These are phyloP conservation scores for Geotrichum ghanense DNA, from an alignment of 805 yeast species.

Conservation along the genomic window DNA sequence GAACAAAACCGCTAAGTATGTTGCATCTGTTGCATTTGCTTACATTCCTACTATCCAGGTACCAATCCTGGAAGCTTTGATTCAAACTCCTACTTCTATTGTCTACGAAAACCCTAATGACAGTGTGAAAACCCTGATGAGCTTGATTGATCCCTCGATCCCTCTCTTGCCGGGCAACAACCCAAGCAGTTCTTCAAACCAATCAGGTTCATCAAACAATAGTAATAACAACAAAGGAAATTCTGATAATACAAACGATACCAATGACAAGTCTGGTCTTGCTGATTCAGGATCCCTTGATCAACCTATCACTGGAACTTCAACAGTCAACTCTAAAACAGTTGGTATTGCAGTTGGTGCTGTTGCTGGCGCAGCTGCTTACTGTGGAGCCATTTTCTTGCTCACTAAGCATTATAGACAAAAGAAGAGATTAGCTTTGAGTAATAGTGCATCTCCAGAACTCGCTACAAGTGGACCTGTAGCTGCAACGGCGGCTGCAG, in stretches of 20 bases:
- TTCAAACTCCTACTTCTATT: slow-evolving; percentile 41
- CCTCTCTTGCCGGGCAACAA: slow-evolving; percentile 29
- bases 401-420: slow-evolving; percentile 38
- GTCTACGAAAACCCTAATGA: slow-evolving; percentile 50
- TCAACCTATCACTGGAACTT: slow-evolving; percentile 15
- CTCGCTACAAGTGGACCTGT: slow-evolving; percentile 1
- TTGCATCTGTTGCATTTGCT: slow-evolving; percentile 81
- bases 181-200: slow-evolving; percentile 8
- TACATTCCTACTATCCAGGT: slow-evolving; percentile 58
- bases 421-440: slow-evolving; percentile 14
- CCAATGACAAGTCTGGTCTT: slow-evolving; percentile 18
- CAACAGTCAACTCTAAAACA: slow-evolving; percentile 34
- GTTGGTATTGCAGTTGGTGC: slow-evolving; percentile 80
- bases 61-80: slow-evolving; percentile 34
- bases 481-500: slow-evolving; percentile 1
- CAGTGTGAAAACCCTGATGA: slow-evolving; percentile 46
- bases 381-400: slow-evolving; percentile 48
- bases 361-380: slow-evolving; percentile 60
- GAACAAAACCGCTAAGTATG: slow-evolving; percentile 42
- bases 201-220: background rate
- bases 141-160: slow-evolving; percentile 60
- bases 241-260: slow-evolving; percentile 5
- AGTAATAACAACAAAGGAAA: slow-evolving; percentile 4
- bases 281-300: slow-evolving; percentile 26
- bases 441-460: slow-evolving; percentile 7